Conservation (phyloP, 2,329 filamentous ascomycete species). For the Gaeumannomyces sp. region DNA sequence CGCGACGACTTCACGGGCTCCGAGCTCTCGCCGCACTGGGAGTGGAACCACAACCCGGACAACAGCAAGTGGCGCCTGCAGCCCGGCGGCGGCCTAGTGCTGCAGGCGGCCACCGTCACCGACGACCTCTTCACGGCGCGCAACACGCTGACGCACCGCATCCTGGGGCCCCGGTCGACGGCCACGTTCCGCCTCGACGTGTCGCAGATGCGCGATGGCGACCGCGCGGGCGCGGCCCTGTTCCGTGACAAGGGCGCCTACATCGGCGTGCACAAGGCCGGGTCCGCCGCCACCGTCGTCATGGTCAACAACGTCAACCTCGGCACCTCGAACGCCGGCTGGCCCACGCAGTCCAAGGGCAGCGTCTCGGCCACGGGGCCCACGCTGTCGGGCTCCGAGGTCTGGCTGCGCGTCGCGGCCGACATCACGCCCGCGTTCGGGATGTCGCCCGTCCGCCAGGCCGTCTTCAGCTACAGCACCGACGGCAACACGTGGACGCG, state of each 20-base stretch:
- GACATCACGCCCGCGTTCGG: constrained; percentile 28
- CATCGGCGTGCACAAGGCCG: constrained; percentile 39
- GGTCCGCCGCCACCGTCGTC: constrained; percentile 22
- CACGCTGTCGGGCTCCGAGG: constrained; percentile 11
- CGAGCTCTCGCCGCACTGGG: constrained; percentile 40
- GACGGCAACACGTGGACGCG: constrained; percentile 32
- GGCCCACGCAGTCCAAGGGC: constrained; percentile 26
- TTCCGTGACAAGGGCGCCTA: constrained; percentile 49
- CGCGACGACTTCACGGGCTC: constrained; percentile 40
- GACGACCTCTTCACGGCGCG: constrained; percentile 40
- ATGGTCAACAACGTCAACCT: constrained; percentile 25
- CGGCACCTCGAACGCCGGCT: constrained; percentile 17
- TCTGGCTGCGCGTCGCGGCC: constrained; percentile 32
- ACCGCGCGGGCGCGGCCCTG: constrained; percentile 43
- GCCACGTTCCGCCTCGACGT: constrained; percentile 47
- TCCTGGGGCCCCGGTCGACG: constrained; percentile 37
- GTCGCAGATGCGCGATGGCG: constrained; percentile 41
- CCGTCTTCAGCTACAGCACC: constrained; percentile 35
- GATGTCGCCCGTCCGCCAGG: constrained; percentile 21
- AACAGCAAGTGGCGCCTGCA: constrained; percentile 29
- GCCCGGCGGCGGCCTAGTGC: constrained; percentile 35
- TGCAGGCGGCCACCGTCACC: constrained; percentile 45
- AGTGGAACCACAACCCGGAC: constrained; percentile 60
- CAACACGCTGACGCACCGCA: constrained; percentile 41
- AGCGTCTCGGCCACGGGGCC: constrained; percentile 19